Base-by-base conservation (phyloP, 768 basidiomycete genomes). In the Mycena galopus region DNA sequence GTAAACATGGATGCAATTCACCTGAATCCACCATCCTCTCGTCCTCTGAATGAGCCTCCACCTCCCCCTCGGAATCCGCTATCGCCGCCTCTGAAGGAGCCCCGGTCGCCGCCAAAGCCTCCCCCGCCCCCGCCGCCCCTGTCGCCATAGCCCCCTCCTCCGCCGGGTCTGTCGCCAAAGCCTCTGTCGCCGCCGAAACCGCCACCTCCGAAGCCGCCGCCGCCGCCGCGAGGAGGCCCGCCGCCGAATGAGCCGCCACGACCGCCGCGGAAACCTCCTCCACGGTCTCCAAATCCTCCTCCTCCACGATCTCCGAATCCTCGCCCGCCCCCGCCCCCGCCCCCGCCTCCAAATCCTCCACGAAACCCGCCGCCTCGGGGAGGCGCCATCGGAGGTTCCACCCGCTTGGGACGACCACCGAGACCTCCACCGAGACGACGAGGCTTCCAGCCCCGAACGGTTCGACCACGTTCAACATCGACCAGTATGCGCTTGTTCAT, bases 401-500 rank as follows among this genome's bases (percentile, higher is more conserved):
- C 90, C 5, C 91, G 91, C 81, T 99, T 99, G 23, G 97, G 96
- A 70, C 97, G 89, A 30, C 98, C 98, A n/a, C 98, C 98, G n/a
- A 99, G 88, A 7, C 98, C 98, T n/a, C 98, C 98, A 23, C 97
- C 98, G 0, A 99, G 86, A 63, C 97, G 92, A 59, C 96, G 93
- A 1, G 98, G 98, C 80, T 98, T 98, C 98, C 98, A 99, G 3
- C 97, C 98, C 70, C 97, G 92, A 30, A 99, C 98, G 14, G 98
- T 99, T 59, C 98, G 91, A 23, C 98, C 98, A 39, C 98, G 93
- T 83, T 99, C 98, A 73, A 99, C 98, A 79, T 99, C 98, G 62
- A 99, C 97, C 39, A 99, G 88, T 75, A 99, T 97, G 77, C 94
- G 90, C 82, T 98, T 98, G 78, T 96, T 95, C 88, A 96, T 94